Evolutionary conservation across 148 eudicot species (phyloP).

Genomic region (Rhododendron kiyosumense): DNA sequence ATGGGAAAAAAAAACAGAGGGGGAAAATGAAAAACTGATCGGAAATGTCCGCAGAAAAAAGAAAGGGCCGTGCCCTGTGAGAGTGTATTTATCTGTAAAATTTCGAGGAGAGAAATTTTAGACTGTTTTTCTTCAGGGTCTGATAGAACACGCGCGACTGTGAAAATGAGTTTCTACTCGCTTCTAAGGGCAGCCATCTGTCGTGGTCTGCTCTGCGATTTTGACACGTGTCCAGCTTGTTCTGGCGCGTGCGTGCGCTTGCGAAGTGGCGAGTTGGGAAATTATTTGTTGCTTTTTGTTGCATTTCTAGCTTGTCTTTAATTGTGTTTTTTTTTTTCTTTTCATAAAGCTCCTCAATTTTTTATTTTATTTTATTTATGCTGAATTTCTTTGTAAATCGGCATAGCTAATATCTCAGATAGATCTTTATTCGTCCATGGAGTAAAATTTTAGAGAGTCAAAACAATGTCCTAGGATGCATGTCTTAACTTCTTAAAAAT

Average conservation of each 20-base stretch:
- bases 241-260: background rate
- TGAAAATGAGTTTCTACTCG: background rate
- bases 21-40: conserved; percentile 10
- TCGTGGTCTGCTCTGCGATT: background rate
- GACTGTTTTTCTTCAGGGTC: background rate
- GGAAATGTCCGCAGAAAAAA: background rate
- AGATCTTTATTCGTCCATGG: too few species aligned
- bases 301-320: background rate
- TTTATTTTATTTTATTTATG: too few species aligned
- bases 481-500: too few species aligned
- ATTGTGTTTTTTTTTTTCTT: too few species aligned
- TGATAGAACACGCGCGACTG: background rate
- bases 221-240: background rate
- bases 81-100: background rate
- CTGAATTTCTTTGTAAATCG: too few species aligned
- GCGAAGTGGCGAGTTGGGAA: background rate
- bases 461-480: too few species aligned
- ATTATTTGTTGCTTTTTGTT: too few species aligned
- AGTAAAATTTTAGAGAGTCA: too few species aligned
- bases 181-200: background rate
- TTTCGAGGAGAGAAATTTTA: background rate
- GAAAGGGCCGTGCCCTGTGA: background rate
- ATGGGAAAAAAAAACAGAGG: background rate
- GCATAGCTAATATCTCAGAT: too few species aligned
- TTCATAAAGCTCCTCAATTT: too few species aligned